These are phyloP conservation scores for Candida cerambycidarum DNA, from an alignment of 805 yeast species.

Conservation along the genomic window DNA sequence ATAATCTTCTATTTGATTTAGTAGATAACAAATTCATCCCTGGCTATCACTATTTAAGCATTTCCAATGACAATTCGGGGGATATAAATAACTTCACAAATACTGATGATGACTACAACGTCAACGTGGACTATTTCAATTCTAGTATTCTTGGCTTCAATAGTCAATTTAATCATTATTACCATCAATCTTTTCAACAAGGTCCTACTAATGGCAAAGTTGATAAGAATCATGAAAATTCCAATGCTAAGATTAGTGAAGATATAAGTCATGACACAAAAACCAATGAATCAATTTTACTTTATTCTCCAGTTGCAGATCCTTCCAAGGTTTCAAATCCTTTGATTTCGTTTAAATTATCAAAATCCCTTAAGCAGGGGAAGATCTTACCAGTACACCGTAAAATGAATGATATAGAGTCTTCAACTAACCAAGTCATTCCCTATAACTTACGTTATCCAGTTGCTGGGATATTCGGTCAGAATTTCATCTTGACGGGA, in stretches of 20 bases:
- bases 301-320: slow-evolving; percentile 31
- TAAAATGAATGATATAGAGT: slow-evolving; percentile 14
- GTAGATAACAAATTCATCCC: slow-evolving; percentile 36
- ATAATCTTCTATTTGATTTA: slow-evolving; percentile 45
- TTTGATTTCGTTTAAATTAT: slow-evolving; percentile 33
- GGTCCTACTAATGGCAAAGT: neutral
- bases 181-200: slow-evolving; percentile 1
- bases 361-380: slow-evolving; percentile 32
- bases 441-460: slow-evolving; percentile 56
- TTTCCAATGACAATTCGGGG: slow-evolving; percentile 7
- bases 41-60: slow-evolving; percentile 3
- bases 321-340: slow-evolving; percentile 24
- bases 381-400: slow-evolving; percentile 32
- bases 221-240: slow-evolving; percentile 1
- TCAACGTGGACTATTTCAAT: slow-evolving; percentile 32
- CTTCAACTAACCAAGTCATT: slow-evolving; percentile 22
- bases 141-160: slow-evolving; percentile 34
- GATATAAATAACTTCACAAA: slow-evolving; percentile 16
- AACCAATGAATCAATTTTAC: slow-evolving; percentile 24
- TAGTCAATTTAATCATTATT: slow-evolving; percentile 24
- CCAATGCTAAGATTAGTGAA: slow-evolving; percentile 2
- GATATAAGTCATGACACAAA: neutral
- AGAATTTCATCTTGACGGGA: slow-evolving; percentile 63
- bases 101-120: slow-evolving; percentile 17
- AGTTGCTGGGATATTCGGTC: slow-evolving; percentile 64